Evolutionary conservation across 2,329 filamentous ascomycete genomes (phyloP).

Genomic region (Colletotrichum cordylinicola): DNA sequence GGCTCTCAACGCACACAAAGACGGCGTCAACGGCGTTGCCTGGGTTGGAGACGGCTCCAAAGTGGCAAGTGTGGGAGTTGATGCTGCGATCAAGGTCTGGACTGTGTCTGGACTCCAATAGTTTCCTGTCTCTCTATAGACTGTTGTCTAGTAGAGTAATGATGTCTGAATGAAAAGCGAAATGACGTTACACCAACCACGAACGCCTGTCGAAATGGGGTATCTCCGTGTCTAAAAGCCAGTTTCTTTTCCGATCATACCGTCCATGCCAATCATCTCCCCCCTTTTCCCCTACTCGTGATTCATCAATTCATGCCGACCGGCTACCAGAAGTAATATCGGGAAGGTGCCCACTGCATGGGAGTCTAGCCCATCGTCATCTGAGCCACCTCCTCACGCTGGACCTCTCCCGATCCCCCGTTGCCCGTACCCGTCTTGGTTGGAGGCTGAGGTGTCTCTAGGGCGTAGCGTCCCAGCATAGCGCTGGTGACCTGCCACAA

Average conservation of each 20-base stretch:
- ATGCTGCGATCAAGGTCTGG: slow-evolving; percentile 94
- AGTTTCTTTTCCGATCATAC: background rate
- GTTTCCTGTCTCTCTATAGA: background rate
- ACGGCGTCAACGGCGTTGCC: slow-evolving; percentile 86
- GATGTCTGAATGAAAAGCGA: slow-evolving; percentile 8
- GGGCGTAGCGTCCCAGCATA: slow-evolving; percentile 11
- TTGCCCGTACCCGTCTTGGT: background rate
- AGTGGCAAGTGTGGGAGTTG: slow-evolving; percentile 81
- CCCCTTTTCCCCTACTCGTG: background rate
- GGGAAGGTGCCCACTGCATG: background rate
- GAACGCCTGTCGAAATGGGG: slow-evolving; percentile 3
- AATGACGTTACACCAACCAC: slow-evolving; percentile 1
- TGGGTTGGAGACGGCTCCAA: slow-evolving; percentile 73
- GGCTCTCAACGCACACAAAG: slow-evolving; percentile 89
- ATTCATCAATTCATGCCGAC: background rate
- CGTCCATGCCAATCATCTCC: background rate
- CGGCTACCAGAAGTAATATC: background rate
- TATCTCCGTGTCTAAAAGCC: slow-evolving; percentile 14
- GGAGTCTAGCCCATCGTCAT: slow-evolving; percentile 44
- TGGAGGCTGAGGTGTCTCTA: background rate
- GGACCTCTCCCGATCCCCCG: slow-evolving; percentile 27
- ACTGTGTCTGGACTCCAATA: slow-evolving; percentile 62
- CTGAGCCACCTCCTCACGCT: slow-evolving; percentile 39
- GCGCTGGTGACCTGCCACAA: slow-evolving; percentile 21
- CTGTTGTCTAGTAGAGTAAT: background rate